Evolutionary conservation across 768 basidiomycete species (phyloP), one percentile per base, ranked within the genome.

Genomic region (Clathrus columnatus): DNA sequence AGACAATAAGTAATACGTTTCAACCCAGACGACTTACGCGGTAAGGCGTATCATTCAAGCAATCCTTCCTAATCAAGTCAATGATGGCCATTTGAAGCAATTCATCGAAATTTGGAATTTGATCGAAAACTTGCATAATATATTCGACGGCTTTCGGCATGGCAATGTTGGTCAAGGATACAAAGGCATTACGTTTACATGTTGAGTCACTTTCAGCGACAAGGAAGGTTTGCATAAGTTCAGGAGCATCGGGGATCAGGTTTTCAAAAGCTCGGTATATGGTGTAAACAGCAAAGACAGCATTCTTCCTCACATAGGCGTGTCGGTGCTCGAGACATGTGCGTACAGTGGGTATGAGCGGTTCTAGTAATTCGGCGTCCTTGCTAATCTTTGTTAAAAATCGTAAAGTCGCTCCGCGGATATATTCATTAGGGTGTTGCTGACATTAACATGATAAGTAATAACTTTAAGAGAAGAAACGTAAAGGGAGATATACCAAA

Each of bases 391-490:
- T 99, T 72, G 95, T 91, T 11, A 98, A 79, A 73, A 94, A 95
- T 23, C 96, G 87, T 29, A 98, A 81, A 10, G 91, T 94, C n/a
- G 93, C 91, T 45, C 96, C 96, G 32, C 96, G 89, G 63, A 99
- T 96, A 69, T 97, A 99, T 75, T 99, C 96, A 64, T 99, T 98
- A 7, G 95, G 94, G 65, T 99, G 96, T 93, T 98, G 94, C 89
- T 94, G n/a, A n/a, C n/a, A n/a, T n/a, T n/a, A n/a, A n/a, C n/a
- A n/a, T n/a, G n/a, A n/a, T n/a, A 60, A 5, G 43, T 36, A 32
- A 14, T 41, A 54, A 45, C 11, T 50, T 63, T 50, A 60, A 56
- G 50, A 32, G 50, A 47, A 8, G 7, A n/a, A 17, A 1, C 28
- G 18, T 3, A 11, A 1, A 27, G 23, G 14, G 32, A 20, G 7